These are phyloP conservation scores for Rhytidhysteron rufulum DNA, from an alignment of 2,329 filamentous ascomycete species.

Conservation along the genomic window DNA sequence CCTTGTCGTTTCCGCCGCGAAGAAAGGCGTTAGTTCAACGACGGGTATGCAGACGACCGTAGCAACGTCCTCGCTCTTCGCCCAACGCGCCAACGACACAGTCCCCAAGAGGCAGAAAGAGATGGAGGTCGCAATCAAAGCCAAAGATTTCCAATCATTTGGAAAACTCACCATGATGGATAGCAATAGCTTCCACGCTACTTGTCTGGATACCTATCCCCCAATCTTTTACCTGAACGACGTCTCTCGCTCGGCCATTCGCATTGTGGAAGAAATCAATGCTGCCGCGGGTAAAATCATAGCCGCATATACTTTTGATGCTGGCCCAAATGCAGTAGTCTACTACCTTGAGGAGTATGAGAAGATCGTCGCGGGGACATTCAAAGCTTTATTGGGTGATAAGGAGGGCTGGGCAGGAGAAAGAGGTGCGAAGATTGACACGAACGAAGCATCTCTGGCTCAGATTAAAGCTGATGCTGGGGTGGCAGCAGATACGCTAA, in stretches of 20 bases:
- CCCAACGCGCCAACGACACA: conserved; percentile 67
- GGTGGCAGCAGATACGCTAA: conserved; percentile 49
- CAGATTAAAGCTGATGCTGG: conserved; percentile 50
- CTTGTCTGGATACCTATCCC: conserved; percentile 89
- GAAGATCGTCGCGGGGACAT: conserved; percentile 68
- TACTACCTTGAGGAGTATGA: conserved; percentile 86
- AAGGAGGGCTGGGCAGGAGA: conserved; percentile 68
- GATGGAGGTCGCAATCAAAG: conserved; percentile 78
- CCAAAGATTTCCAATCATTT: conserved; percentile 79
- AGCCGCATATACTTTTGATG: conserved; percentile 95
- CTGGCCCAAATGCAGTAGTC: conserved; percentile 92
- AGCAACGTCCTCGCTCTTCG: conserved; percentile 82
- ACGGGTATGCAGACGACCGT: conserved; percentile 98
- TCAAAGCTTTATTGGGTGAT: conserved; percentile 63
- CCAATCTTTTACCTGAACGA: conserved; percentile 99
- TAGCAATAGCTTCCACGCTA: conserved; percentile 95
- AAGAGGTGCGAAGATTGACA: conserved; percentile 52
- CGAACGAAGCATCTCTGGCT: conserved; percentile 54
- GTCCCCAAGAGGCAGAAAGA: conserved; percentile 78
- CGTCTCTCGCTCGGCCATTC: conserved; percentile 78
- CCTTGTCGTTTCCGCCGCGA: conserved; percentile 85
- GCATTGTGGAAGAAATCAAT: conserved; percentile 88
- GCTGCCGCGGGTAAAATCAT: conserved; percentile 70
- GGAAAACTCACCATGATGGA: conserved; percentile 93
- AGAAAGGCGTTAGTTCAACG: conserved; percentile 92